Evolutionary conservation across 306 rosid genomes (phyloP).

Genomic region (Crataegus laevigata): DNA sequence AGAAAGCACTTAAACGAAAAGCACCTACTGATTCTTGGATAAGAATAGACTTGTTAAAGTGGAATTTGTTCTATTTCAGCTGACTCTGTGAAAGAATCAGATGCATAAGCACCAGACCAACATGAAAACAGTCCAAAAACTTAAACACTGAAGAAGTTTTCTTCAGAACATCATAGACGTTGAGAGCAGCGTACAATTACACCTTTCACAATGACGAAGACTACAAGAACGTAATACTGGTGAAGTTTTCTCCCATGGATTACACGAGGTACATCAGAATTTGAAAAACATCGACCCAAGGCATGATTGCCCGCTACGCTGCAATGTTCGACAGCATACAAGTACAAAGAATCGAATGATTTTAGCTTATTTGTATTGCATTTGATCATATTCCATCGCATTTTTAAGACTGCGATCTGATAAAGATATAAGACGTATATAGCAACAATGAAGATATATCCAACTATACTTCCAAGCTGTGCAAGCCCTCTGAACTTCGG

Average conservation of each 20-base stretch:
- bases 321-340: too few relatives aligned
- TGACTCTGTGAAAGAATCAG: background rate
- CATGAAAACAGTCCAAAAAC: background rate
- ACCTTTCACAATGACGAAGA: background rate
- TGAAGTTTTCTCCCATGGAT: background rate
- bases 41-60: background rate
- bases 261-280: too few relatives aligned
- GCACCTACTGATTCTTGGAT: background rate
- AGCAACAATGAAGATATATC: slow-evolving; percentile 1
- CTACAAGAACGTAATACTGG: background rate
- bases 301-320: too few relatives aligned
- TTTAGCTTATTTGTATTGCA: background rate
- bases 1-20: background rate
- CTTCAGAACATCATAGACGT: background rate
- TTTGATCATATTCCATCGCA: background rate
- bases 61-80: background rate
- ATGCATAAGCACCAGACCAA: background rate
- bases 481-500: slow-evolving; percentile 13
- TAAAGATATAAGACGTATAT: background rate
- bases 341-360: too few relatives aligned
- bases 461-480: slow-evolving; percentile 35
- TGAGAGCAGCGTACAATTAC: background rate
- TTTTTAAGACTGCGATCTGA: background rate
- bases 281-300: too few relatives aligned
- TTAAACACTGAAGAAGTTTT: background rate